These are phyloP conservation scores for Ophiostoma himal-ulmi DNA, from an alignment of 2,329 filamentous ascomycete genomes.

Conservation along the genomic window DNA sequence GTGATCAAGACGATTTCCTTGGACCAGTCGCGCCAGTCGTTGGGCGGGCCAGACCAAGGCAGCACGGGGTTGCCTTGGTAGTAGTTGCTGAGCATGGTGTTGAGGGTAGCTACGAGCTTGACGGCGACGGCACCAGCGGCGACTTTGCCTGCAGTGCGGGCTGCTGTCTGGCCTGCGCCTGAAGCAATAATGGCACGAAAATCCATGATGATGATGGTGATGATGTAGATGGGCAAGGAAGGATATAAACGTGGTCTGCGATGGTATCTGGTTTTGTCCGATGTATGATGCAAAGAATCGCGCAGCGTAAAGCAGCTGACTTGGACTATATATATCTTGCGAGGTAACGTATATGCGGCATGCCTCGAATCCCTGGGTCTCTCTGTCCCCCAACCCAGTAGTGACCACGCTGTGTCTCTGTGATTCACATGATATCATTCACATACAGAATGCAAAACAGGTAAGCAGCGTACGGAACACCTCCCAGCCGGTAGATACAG, in stretches of 20 bases:
- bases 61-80: slow-evolving; percentile 20
- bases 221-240: background rate
- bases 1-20: slow-evolving; percentile 60
- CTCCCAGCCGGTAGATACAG: too few relatives aligned
- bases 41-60: background rate
- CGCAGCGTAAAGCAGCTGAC: too few relatives aligned
- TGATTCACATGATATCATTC: too few relatives aligned
- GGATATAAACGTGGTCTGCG: too few relatives aligned
- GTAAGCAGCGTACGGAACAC: too few relatives aligned
- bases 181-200: background rate
- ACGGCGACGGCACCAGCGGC: slow-evolving; percentile 9
- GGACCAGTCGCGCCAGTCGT: slow-evolving; percentile 16
- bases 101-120: background rate
- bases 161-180: background rate
- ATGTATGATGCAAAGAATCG: too few relatives aligned
- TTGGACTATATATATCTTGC: background rate
- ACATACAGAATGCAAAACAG: too few relatives aligned
- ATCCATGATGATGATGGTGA: background rate
- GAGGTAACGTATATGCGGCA: too few relatives aligned
- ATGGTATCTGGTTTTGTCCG: background rate
- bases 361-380: too few relatives aligned
- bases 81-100: slow-evolving; percentile 16
- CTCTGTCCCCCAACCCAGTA: too few relatives aligned
- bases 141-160: background rate
- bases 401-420: too few relatives aligned